phyloP scores from a whole-genome alignment of 1,284 basidiomycete genomes.

The Trichosporon sp. region DNA sequence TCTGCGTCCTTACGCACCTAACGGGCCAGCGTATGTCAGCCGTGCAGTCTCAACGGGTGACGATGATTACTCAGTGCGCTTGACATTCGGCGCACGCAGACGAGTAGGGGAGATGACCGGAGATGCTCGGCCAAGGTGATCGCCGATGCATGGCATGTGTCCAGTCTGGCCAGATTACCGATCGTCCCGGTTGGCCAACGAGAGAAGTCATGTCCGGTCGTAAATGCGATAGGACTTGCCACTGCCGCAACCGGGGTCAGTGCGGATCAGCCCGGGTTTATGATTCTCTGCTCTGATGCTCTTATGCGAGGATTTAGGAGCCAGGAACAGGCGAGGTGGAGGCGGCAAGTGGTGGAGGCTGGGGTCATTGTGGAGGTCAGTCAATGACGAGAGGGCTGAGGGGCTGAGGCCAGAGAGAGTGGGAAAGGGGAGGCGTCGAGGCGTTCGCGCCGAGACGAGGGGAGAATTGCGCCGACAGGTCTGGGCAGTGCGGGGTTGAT shows the following conservation, averaged over 20 bases:
- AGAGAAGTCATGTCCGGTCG: not conserved
- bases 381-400: not conserved
- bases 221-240: not conserved
- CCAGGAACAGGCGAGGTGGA: constrained; percentile 2
- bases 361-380: not conserved
- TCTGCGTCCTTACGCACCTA: not conserved
- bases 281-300: not conserved
- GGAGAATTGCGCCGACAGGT: too few species aligned
- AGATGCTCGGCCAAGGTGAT: not conserved
- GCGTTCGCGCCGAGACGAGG: too few species aligned
- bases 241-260: not conserved
- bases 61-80: not conserved
- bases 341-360: not conserved
- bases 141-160: not conserved
- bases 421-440: too few species aligned
- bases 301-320: not conserved
- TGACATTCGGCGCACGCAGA: not conserved
- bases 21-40: not conserved
- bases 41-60: not conserved
- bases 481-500: too few species aligned
- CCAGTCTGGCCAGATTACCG: too few species aligned
- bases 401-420: too few species aligned
- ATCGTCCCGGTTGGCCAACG: too few species aligned
- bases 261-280: not conserved
- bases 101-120: not conserved